A percentile compares a stretch with the other conserved stretches of the same genome.
phyloP scores from a whole-genome alignment of 1,139 yeast species.

The Pichia sp. region DNA sequence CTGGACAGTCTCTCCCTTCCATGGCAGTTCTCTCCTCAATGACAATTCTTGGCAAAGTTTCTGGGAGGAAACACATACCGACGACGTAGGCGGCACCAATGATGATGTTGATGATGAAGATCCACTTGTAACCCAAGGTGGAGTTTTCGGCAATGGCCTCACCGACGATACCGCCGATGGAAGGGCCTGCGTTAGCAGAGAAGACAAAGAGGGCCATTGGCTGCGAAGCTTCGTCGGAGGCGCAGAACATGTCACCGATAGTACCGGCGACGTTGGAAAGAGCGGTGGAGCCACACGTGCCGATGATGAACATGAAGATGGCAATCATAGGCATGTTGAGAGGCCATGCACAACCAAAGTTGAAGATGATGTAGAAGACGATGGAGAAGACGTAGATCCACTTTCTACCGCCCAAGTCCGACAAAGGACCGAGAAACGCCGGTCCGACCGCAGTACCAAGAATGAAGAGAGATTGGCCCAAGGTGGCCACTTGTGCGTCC shows the following conservation, averaged over 20 bases:
- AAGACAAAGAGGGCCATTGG: constrained; percentile 34
- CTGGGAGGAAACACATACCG: constrained; percentile 28
- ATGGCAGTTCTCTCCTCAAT: constrained; percentile 30
- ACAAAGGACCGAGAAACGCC: constrained; percentile 58
- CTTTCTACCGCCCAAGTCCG: constrained; percentile 69
- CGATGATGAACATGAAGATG: constrained; percentile 34
- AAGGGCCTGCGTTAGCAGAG: constrained; percentile 34
- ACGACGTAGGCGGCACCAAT: constrained; percentile 28
- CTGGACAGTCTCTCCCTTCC: constrained; percentile 25
- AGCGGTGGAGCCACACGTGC: constrained; percentile 35
- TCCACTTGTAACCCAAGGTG: constrained; percentile 31
- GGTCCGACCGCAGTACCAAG: constrained; percentile 58
- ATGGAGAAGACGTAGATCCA: constrained; percentile 61
- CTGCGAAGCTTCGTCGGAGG: constrained; percentile 33
- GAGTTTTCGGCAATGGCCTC: constrained; percentile 32
- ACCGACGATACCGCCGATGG: constrained; percentile 34
- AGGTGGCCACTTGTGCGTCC: constrained; percentile 31
- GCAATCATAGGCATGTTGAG: constrained; percentile 33
- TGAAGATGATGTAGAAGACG: constrained; percentile 49
- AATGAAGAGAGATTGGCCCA: constrained; percentile 34
- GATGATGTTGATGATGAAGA: constrained; percentile 32
- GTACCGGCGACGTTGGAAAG: constrained; percentile 35
- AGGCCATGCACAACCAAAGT: constrained; percentile 57
- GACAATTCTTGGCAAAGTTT: constrained; percentile 33
- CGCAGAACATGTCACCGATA: constrained; percentile 33